Evolutionary conservation across 768 basidiomycete species (phyloP).

Genomic region (Russula dissimulans): DNA sequence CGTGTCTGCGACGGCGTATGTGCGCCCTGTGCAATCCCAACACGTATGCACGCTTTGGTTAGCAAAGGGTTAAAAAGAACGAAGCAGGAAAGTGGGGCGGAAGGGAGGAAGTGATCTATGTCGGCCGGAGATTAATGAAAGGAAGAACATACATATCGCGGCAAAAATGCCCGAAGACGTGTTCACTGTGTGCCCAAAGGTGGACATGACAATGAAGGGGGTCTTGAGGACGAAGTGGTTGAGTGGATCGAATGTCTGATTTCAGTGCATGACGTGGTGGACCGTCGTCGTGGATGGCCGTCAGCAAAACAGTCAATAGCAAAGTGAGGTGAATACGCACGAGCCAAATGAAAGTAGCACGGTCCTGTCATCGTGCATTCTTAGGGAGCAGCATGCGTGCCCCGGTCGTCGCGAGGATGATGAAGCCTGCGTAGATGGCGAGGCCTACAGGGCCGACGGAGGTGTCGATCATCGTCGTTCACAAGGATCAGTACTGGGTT

Average conservation of each 20-base stretch:
- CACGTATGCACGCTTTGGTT: too few relatives aligned
- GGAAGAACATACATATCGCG: constrained; percentile 52
- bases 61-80: background rate
- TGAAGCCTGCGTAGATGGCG: constrained; percentile 31
- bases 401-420: constrained; percentile 41
- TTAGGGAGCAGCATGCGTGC: constrained; percentile 53
- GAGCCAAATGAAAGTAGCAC: constrained; percentile 70
- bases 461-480: background rate
- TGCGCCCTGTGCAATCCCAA: constrained; percentile 47
- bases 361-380: constrained; percentile 54
- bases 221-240: constrained; percentile 76
- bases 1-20: constrained; percentile 71
- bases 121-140: too few relatives aligned
- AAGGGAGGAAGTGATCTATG: too few relatives aligned
- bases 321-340: constrained; percentile 31
- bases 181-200: constrained; percentile 64
- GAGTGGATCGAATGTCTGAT: constrained; percentile 71
- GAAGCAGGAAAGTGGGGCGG: too few relatives aligned
- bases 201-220: constrained; percentile 69
- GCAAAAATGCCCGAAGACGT: constrained; percentile 61
- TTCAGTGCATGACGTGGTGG: background rate
- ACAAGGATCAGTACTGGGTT: background rate
- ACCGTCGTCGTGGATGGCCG: too few relatives aligned
- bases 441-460: background rate
- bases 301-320: background rate